A percentile compares a stretch with the other conserved stretches of the same genome.
Conservation (phyloP, 768 basidiomycete species). For the Sporobolomyces roseus region DNA sequence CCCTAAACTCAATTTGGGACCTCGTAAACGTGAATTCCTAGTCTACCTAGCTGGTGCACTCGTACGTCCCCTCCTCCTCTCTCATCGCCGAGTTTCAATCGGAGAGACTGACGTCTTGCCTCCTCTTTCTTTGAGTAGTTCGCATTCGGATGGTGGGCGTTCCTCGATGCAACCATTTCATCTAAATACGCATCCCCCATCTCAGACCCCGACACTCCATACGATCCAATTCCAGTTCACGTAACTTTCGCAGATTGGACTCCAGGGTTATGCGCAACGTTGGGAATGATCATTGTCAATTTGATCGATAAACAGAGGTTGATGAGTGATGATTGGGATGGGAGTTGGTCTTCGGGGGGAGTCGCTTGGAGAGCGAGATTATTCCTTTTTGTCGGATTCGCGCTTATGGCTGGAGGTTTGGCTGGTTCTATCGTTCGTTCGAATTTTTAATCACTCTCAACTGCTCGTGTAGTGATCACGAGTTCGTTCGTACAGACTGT, state of each 20-base stretch:
- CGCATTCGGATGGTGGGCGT: slow-evolving; percentile 89
- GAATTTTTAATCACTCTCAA: too few species aligned
- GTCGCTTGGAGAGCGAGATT: slow-evolving; percentile 88
- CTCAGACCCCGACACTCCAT: slow-evolving; percentile 60
- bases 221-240: slow-evolving; percentile 68
- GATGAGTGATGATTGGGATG: slow-evolving; percentile 63
- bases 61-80: slow-evolving; percentile 55
- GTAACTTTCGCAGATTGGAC: slow-evolving; percentile 83
- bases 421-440: slow-evolving; percentile 89
- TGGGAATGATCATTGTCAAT: slow-evolving; percentile 89
- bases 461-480: too few species aligned
- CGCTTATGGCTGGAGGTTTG: slow-evolving; percentile 92
- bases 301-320: slow-evolving; percentile 91
- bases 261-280: slow-evolving; percentile 85
- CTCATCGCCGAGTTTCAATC: background rate
- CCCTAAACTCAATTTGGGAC: slow-evolving; percentile 63
- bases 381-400: slow-evolving; percentile 90
- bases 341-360: slow-evolving; percentile 50
- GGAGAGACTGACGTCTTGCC: slow-evolving; percentile 9
- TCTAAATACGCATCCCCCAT: slow-evolving; percentile 73
- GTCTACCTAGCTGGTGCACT: slow-evolving; percentile 88
- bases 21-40: slow-evolving; percentile 69
- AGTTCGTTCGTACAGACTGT: slow-evolving; percentile 71
- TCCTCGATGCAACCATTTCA: slow-evolving; percentile 85
- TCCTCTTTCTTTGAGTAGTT: slow-evolving; percentile 57